Base-by-base conservation (phyloP, 2,329 filamentous ascomycete species). In the Capronia americana region DNA sequence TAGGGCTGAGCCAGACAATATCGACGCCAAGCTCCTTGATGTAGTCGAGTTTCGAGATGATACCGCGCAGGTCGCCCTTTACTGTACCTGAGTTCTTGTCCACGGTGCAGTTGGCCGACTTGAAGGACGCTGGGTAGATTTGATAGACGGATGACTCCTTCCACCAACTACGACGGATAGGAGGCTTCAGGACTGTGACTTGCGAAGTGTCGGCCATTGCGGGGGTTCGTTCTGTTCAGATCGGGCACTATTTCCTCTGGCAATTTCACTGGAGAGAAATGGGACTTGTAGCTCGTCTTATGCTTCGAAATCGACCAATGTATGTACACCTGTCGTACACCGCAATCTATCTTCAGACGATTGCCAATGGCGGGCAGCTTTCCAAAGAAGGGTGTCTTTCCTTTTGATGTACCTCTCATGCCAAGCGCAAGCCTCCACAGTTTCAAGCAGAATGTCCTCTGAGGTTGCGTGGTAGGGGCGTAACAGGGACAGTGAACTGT, bases 11-110 rank as follows among this genome's bases (percentile, higher is more conserved):
- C 87, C 87, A 89, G 26, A 89, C 80, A 23, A 87, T 83, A 67
- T 88, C 85, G 1, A 87, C 80, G 0, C 88, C 89, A 0, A 90
- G 80, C 2, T 85, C 79, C 57, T 85, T 80, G 56, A 91, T 80
- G 73, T 91, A 88, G 74, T 89, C 87, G 1, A 91, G 77, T 73
- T 89, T 84, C 8, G 85, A 85, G n/a, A 88, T 86, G 60, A 91
- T 85, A 10, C 88, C 88, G 0, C 83, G 83, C 30, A 90, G 82
- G 72, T 90, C 88, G 2, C 88, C 88, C 78, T 87, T 85, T 34
- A 88, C 88, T 66, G 79, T 77, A 58, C 77, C 70, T 80, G 53
- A 85, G 82, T 0, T 77, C 79, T 1, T 79, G 79, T 62, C 54
- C 11, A 63, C 53, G 4, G 57, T 65, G 38, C 32, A 48, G 66